Percentiles rank a stretch among this genome's conserved stretches.
phyloP scores from a whole-genome alignment of 352 stramenopile species.

The Globisporangium parvum region DNA sequence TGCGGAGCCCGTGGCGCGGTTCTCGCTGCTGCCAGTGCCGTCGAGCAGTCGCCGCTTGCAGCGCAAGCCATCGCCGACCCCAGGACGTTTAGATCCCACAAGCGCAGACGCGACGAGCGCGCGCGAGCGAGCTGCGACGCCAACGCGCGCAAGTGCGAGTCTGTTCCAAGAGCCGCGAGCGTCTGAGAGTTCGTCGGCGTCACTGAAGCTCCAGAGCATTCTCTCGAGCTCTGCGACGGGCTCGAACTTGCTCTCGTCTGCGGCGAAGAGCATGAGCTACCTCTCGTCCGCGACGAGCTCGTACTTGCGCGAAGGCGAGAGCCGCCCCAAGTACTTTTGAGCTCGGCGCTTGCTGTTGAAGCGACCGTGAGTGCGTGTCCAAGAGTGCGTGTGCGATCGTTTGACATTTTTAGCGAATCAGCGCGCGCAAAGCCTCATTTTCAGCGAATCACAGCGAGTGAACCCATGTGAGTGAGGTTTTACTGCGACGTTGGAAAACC shows the following conservation, averaged over 20 bases:
- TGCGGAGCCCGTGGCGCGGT: constrained; percentile 68
- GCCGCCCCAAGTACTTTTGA: constrained; percentile 65
- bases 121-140: constrained; percentile 5
- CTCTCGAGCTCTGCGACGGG: constrained; percentile 54
- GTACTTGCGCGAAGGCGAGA: constrained; percentile 48
- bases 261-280: constrained; percentile 80
- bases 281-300: constrained; percentile 71
- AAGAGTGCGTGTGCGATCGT: too few relatives aligned
- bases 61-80: constrained; percentile 23
- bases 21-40: constrained; percentile 73
- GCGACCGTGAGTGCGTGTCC: too few relatives aligned
- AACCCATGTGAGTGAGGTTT: too few relatives aligned
- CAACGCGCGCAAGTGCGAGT: constrained; percentile 20
- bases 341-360: background rate
- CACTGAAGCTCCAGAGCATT: constrained; percentile 57
- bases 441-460: background rate
- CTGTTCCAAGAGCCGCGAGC: constrained; percentile 31
- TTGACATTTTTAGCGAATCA: too few relatives aligned
- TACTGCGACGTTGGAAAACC: too few relatives aligned
- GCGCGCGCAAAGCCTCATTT: too few relatives aligned
- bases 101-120: constrained; percentile 20
- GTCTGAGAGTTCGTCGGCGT: constrained; percentile 22
- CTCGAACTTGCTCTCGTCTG: constrained; percentile 61
- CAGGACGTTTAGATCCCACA: constrained; percentile 1
- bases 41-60: constrained; percentile 48